Evolutionary conservation across 176 grass and related monocot genomes (phyloP).

Genomic region (Saccharum officinarum): DNA sequence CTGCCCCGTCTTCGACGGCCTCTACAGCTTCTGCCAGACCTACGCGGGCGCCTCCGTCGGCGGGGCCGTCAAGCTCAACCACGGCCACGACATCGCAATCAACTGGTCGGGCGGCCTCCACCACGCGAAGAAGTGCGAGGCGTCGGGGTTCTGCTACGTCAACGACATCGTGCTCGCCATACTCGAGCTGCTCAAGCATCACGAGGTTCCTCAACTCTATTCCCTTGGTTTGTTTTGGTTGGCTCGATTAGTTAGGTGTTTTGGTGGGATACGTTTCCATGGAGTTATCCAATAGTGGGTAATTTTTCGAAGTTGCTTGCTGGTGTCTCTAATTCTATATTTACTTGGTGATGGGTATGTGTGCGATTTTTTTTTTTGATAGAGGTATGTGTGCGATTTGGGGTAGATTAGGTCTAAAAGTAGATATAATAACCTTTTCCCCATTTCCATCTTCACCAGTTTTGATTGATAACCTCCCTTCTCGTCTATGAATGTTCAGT

Average conservation of each 20-base stretch:
- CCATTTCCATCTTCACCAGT: background rate
- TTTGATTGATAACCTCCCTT: background rate
- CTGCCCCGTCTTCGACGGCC: slow-evolving; percentile 82
- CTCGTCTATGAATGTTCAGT: background rate
- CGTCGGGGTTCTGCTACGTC: slow-evolving; percentile 89
- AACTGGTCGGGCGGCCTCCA: slow-evolving; percentile 87
- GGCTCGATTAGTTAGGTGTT: background rate
- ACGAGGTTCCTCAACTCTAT: slow-evolving; percentile 32
- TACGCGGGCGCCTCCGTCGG: slow-evolving; percentile 80
- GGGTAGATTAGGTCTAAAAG: background rate
- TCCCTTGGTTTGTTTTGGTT: background rate
- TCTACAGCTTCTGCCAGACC: slow-evolving; percentile 89
- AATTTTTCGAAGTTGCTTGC: background rate
- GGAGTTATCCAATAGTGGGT: background rate
- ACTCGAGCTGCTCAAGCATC: slow-evolving; percentile 70
- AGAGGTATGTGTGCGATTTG: background rate
- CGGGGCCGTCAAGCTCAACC: slow-evolving; percentile 78
- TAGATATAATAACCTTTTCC: background rate
- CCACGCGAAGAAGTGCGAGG: slow-evolving; percentile 85
- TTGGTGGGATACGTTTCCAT: background rate
- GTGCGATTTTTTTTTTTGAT: background rate
- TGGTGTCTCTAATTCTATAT: background rate
- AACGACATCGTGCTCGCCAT: slow-evolving; percentile 92
- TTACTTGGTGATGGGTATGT: background rate
- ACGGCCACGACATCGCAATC: slow-evolving; percentile 80